Conservation (phyloP, 768 basidiomycete species). For the Boletus barrowsii region DNA sequence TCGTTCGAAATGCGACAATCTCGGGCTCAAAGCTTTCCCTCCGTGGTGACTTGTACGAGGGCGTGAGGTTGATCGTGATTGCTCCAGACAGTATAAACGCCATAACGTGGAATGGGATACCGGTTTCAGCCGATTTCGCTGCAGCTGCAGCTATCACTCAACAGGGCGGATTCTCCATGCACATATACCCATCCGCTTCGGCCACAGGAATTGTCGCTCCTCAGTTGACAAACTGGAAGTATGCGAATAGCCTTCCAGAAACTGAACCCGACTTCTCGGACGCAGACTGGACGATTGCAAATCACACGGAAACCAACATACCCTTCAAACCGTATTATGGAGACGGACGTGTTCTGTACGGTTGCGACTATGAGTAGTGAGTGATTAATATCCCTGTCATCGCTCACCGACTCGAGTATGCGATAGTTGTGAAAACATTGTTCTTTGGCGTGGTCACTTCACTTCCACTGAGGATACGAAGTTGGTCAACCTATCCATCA, state of each 20-base stretch:
- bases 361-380: slow-evolving; percentile 85
- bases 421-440: slow-evolving; percentile 73
- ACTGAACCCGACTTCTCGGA: slow-evolving; percentile 57
- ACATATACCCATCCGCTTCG: slow-evolving; percentile 36
- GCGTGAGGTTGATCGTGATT: slow-evolving; percentile 58
- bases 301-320: slow-evolving; percentile 72
- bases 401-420: slow-evolving; percentile 3
- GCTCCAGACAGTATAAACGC: slow-evolving; percentile 49
- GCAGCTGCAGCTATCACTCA: slow-evolving; percentile 26
- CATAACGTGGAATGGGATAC: slow-evolving; percentile 72
- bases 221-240: slow-evolving; percentile 66
- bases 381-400: slow-evolving; percentile 22
- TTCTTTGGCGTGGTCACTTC: slow-evolving; percentile 84
- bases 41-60: slow-evolving; percentile 64
- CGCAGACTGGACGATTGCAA: slow-evolving; percentile 58
- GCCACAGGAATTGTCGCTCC: slow-evolving; percentile 40
- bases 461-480: slow-evolving; percentile 54
- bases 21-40: slow-evolving; percentile 51
- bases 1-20: slow-evolving; percentile 56
- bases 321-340: slow-evolving; percentile 68
- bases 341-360: slow-evolving; percentile 75
- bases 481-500: slow-evolving; percentile 72
- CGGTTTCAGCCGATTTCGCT: slow-evolving; percentile 37
- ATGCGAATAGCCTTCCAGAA: slow-evolving; percentile 74
- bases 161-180: slow-evolving; percentile 48